Evolutionary conservation across 345 rosid genomes (phyloP), one percentile per base, ranked within the genome.

Genomic region (Sonneratia alba): DNA sequence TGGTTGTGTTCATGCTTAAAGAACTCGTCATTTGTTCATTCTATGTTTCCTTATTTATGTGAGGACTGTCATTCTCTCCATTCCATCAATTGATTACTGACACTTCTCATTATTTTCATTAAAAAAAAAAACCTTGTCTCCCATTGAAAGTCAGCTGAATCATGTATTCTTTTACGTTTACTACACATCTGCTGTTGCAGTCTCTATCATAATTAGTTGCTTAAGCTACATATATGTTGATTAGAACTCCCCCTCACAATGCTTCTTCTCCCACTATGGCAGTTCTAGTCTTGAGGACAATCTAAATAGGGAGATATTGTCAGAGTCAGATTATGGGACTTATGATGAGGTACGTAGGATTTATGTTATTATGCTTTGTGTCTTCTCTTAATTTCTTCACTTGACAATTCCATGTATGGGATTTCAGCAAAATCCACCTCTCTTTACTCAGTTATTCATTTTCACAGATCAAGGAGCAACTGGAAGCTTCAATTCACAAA

Each of bases 401-500:
- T 78, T 8, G 10, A 19, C 14, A 3, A 67, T 11, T 21, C 6
- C 27, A 40, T 32, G 24, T 64, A 64, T n/a, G 51, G 9, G 40
- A n/a, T 36, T 19, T 37, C 22, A 37, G 14, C 36, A 24, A 37
- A 21, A 3, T 36, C 47, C 8, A 38, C 55, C 57, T 69, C 43
- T 70, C 7, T 66, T 19, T 24, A 49, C 37, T 63, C 68, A 38
- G 48, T 70, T 24, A 43, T 27, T 62, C 59, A 24, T 59, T 9
- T 81, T 61, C 45, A 72, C 84, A 90, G 98, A 83, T 78, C 64
- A 87, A 86, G 80, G 87, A 84, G 40, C 78, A 83, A 59, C 63
- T 94, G 47, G 92, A 87, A 56, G 69, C 74, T 66, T 77, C 84
- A 42, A 80, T 79, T 76, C 83, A 79, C 76, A 81, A 51, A 77